A percentile compares a stretch with the other conserved stretches of the same genome.
Conservation (phyloP, 805 yeast species). For the Pichia heedii region DNA sequence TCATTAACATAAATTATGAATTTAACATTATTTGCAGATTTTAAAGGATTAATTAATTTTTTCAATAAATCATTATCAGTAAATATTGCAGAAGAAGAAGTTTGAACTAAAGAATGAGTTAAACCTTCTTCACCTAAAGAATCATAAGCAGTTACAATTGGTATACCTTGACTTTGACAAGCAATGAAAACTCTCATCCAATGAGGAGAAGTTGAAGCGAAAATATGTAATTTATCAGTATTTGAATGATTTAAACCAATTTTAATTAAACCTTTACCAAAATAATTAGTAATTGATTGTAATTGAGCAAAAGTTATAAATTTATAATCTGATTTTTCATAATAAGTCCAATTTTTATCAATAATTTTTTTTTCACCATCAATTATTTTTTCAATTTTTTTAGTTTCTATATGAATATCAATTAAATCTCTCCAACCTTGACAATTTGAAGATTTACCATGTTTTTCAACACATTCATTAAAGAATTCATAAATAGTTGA, state of each 20-base stretch:
- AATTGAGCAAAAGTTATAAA: conserved; percentile 57
- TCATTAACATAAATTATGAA: conserved; percentile 63
- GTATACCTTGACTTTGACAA: conserved; percentile 65
- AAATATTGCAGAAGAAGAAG: conserved; percentile 69
- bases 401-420: conserved; percentile 69
- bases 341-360: conserved; percentile 83
- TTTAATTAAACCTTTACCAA: conserved; percentile 69
- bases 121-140: conserved; percentile 86
- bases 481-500: conserved; percentile 64
- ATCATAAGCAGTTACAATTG: conserved; percentile 93
- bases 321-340: conserved; percentile 67
- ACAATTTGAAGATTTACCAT: conserved; percentile 47
- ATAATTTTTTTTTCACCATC: conserved; percentile 67
- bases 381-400: conserved; percentile 61
- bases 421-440: conserved; percentile 67
- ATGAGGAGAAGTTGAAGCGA: conserved; percentile 76
- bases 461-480: conserved; percentile 45
- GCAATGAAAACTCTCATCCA: conserved; percentile 90
- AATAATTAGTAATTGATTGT: conserved; percentile 35
- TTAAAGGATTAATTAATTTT: conserved; percentile 63
- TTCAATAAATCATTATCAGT: conserved; percentile 71
- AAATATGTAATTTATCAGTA: conserved; percentile 64
- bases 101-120: conserved; percentile 76
- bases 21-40: conserved; percentile 51
- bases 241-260: conserved; percentile 61